Base-by-base conservation (phyloP, 2,329 filamentous ascomycete species). In the Bipolaris oryzae region DNA sequence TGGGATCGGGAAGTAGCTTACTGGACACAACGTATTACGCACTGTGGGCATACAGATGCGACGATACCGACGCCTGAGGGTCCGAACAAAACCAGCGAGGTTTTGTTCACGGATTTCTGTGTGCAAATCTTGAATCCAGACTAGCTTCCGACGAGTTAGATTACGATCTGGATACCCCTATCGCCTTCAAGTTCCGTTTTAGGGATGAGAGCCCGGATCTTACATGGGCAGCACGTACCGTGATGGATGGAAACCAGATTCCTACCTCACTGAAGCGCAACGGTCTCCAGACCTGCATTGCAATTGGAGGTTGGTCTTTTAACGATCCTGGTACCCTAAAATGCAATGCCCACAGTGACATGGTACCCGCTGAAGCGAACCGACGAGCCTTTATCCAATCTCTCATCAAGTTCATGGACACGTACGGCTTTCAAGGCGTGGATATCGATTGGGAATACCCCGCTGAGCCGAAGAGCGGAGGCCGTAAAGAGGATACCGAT, bases 391-490 rank as follows among this genome's bases (percentile, higher is more conserved):
- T 42, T 16, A 34, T 45, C 23, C 18, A 50, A 18, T 47, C 44
- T 9, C 44, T 76, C 0, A 55, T 55, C 0, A 78, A 78, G 53
- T 75, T 83, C 70, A 50, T 79, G 62, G 58, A 64, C 1, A 72
- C 66, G 3, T 80, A 80, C 52, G 74, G 71, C 11, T 81, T 82
- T 48, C 76, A 82, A 28, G 67, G 66, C 5, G 70, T 78, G 1
- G 79, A 82, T 52, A 54, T 82, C 18, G 79, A 82, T 58, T 82
- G 79, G 80, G 78, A 79, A 1, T 66, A 72, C 5, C 72, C 71
- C 7, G 66, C 42, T 15, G 64, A 60, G 10, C 35, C 55, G 15
- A 78, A 81, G 20, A 66, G 78, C 2, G 63, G 64, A 10, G 80
- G 81, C 1, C 54, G 45, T 0, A 39, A 64, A 1, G 72, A 66